Evolutionary conservation across 768 basidiomycete species (phyloP), one percentile per base, ranked within the genome.

Genomic region (Rhizopogon vinicolor): DNA sequence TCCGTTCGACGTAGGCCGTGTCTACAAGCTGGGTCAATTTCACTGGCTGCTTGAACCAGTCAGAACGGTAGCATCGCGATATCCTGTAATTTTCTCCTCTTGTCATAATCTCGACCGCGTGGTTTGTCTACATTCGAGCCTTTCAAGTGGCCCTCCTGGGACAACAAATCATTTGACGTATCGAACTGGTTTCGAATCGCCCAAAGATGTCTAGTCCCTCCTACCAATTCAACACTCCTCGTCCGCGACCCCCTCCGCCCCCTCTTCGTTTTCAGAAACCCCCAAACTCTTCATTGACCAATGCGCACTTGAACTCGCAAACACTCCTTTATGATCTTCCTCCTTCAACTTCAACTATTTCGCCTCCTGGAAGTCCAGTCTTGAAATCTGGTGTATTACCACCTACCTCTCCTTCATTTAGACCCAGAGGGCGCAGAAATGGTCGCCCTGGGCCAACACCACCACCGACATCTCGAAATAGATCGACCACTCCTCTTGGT

Each of bases 321-420:
- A 81, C 86, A 51, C 82, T 89, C 66, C 84, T 89, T 72, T 89
- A 89, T 69, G 85, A 89, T 72, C 78, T 89, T 58, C 87, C 88
- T 60, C 78, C 86, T 14, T 71, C 84, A 9, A 70, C 75, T 22
- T 75, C 81, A 16, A 70, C 80, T 66, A 42, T 46, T 35, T 78
- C 84, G 1, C 84, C 87, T 7, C 82, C 86, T 19, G 79, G 74
- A 58, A 83, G 79, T 64, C 78, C 83, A 18, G 73, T 70, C 61
- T 70, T 77, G 14, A 75, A 71, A 55, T 60, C 67, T 18, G 67
- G 72, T 37, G 64, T 79, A 28, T 65, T 69, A 42, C 84, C 84
- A 18, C 86, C 87, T 5, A 74, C 80, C 2, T 85, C 85, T 12
- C 83, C 87, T 14, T 76, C 81, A 18, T 80, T 78, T 28, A 81